Evolutionary conservation across 1,284 basidiomycete genomes (phyloP).

Genomic region (Exsudoporus floridanus): DNA sequence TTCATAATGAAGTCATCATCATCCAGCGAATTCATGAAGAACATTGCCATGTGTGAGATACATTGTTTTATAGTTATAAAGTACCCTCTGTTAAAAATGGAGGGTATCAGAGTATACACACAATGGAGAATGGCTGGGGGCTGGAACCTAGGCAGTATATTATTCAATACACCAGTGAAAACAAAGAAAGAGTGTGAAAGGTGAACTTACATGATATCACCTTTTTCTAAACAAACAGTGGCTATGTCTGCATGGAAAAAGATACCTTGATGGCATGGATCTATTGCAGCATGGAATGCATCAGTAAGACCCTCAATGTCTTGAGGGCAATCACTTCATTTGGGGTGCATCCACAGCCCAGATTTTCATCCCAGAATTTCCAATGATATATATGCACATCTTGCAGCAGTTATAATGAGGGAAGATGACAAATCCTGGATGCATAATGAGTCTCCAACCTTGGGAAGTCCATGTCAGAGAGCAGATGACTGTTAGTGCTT

Average conservation of each 20-base stretch:
- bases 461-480: background rate
- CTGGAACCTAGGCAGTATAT: conserved; percentile 11
- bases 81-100: too few species aligned
- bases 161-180: too few species aligned
- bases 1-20: too few species aligned
- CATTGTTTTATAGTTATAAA: too few species aligned
- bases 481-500: background rate
- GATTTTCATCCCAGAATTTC: background rate
- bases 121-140: background rate
- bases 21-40: too few species aligned
- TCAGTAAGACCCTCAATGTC: accelerated
- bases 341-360: conserved; percentile 4
- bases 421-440: conserved; percentile 1
- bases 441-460: conserved; percentile 6
- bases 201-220: conserved; percentile 7
- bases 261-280: background rate
- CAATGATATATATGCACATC: background rate
- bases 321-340: background rate
- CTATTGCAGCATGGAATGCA: background rate
- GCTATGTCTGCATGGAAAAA: background rate
- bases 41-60: too few species aligned
- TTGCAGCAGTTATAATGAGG: conserved; percentile 10
- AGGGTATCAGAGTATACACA: conserved; percentile 4
- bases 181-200: background rate
- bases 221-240: conserved; percentile 7